Evolutionary conservation across 257 asterid genomes (phyloP).

Genomic region (Gentiana macrophylla): DNA sequence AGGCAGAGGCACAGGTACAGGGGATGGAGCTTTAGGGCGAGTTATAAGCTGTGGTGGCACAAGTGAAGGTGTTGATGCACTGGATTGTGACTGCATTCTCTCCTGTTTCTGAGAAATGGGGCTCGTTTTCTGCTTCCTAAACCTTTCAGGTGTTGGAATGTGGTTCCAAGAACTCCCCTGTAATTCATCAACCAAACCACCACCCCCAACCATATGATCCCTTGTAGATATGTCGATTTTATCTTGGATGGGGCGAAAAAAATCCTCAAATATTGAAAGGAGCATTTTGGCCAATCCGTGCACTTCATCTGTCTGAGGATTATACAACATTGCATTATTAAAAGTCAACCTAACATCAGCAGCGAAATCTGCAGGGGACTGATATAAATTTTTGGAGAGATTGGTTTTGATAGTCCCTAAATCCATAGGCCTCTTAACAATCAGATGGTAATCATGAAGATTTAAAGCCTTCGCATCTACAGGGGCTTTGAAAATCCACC

Average conservation of each 20-base stretch:
- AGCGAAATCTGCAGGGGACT: constrained; percentile 59
- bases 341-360: constrained; percentile 76
- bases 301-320: constrained; percentile 70
- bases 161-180: constrained; percentile 81
- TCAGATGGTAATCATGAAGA: constrained; percentile 81
- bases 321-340: constrained; percentile 83
- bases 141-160: constrained; percentile 35
- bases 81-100: constrained; percentile 49
- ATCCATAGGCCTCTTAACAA: constrained; percentile 92
- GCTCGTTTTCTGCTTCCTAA: constrained; percentile 36
- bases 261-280: constrained; percentile 52
- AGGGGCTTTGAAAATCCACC: constrained; percentile 54
- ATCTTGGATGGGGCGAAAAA: constrained; percentile 61
- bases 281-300: constrained; percentile 57
- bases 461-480: constrained; percentile 60
- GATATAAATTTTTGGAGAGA: constrained; percentile 37
- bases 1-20: constrained; percentile 14
- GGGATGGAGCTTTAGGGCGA: constrained; percentile 16
- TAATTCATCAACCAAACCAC: constrained; percentile 40
- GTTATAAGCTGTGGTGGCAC: constrained; percentile 11
- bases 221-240: constrained; percentile 22
- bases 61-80: constrained; percentile 46
- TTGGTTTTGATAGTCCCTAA: constrained; percentile 78
- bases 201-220: constrained; percentile 22
- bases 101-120: constrained; percentile 39